Conservation (phyloP, 305 asterid genomes). For the Solanum hybrid region DNA sequence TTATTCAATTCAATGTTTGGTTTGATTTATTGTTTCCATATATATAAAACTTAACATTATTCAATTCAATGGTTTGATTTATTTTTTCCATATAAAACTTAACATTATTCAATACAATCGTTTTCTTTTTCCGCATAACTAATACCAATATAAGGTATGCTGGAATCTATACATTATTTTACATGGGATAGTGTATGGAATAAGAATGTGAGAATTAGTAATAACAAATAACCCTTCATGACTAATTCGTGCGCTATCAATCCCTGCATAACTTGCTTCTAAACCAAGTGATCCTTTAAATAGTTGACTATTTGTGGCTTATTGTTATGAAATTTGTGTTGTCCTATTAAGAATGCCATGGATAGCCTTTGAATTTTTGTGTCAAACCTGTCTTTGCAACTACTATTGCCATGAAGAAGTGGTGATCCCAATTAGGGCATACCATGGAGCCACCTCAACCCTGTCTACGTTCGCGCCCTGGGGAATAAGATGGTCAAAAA, state of each 20-base stretch:
- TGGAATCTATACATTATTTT: not conserved
- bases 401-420: conserved; percentile 38
- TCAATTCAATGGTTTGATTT: not conserved
- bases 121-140: not conserved
- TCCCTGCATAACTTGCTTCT: not conserved
- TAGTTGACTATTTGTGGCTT: not conserved
- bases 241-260: not conserved
- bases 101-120: not conserved
- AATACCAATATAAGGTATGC: not conserved
- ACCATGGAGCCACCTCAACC: conserved; percentile 45
- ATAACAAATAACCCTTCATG: not conserved
- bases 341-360: not conserved
- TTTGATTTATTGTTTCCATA: not conserved
- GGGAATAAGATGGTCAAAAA: conserved; percentile 35
- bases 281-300: not conserved
- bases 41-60: not conserved
- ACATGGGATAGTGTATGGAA: not conserved
- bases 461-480: conserved; percentile 4
- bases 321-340: not conserved
- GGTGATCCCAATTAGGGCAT: conserved; percentile 17
- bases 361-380: conserved; percentile 23
- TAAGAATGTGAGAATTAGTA: not conserved
- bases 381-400: conserved; percentile 38
- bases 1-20: not conserved
- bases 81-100: not conserved